Conservation (phyloP, 1,139 yeast genomes). For the Taphrina sp. region DNA sequence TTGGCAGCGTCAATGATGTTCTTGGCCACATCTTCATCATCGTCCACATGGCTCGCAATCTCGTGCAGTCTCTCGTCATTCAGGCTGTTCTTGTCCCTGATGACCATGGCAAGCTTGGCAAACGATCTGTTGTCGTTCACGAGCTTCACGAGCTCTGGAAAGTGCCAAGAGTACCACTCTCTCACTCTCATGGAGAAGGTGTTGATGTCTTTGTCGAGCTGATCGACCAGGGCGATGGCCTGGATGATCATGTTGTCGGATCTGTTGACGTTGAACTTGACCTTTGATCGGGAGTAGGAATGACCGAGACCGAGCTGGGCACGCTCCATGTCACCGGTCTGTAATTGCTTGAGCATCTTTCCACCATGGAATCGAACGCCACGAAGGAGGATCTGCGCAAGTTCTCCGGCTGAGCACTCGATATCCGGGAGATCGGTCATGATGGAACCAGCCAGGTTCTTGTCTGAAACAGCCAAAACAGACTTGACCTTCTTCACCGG, state of each 20-base stretch:
- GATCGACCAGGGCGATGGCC: conserved; percentile 95
- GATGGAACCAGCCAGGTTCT: conserved; percentile 92
- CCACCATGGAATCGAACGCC: conserved; percentile 90
- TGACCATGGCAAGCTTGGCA: conserved; percentile 68
- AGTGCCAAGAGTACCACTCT: conserved; percentile 99
- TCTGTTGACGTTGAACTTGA: conserved; percentile 95
- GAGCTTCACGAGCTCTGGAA: conserved; percentile 98
- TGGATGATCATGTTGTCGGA: conserved; percentile 98
- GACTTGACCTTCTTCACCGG: conserved; percentile 63
- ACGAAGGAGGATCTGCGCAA: conserved; percentile 91
- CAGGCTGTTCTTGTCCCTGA: conserved; percentile 82
- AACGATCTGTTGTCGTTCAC: conserved; percentile 92
- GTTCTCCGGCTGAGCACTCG: conserved; percentile 86
- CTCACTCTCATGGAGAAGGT: conserved; percentile 89
- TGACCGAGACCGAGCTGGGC: conserved; percentile 87
- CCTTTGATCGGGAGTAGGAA: conserved; percentile 96
- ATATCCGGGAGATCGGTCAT: conserved; percentile 84
- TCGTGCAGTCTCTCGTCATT: conserved; percentile 80
- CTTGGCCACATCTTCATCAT: conserved; percentile 92
- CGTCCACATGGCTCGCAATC: conserved; percentile 81
- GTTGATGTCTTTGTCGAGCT: conserved; percentile 93
- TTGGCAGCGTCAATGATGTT: conserved; percentile 91
- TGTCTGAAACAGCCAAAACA: conserved; percentile 85
- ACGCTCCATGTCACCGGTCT: conserved; percentile 92
- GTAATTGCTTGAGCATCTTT: conserved; percentile 85